Evolutionary conservation across 1,139 yeast genomes (phyloP).

Genomic region (Nakaseomyces bracarensis): DNA sequence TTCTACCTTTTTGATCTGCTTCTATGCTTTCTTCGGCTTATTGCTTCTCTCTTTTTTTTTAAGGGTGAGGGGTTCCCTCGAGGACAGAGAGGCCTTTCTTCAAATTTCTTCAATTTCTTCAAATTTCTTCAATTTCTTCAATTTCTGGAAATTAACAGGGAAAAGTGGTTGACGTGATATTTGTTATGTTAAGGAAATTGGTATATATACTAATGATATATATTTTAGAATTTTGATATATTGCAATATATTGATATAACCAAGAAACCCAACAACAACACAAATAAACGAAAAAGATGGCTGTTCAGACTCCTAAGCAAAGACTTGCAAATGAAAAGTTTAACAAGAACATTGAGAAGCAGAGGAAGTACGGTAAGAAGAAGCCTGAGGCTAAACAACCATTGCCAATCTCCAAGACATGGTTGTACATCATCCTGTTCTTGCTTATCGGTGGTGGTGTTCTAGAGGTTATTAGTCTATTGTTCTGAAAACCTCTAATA

Average conservation of each 20-base stretch:
- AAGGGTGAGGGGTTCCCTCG: no score
- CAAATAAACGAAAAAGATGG: constrained; percentile 21
- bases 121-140: no score
- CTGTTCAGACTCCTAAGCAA: constrained; percentile 70
- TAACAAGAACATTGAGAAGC: constrained; percentile 60
- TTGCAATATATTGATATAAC: background rate
- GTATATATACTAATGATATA: no score
- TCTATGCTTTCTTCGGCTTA: no score
- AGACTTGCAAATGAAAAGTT: constrained; percentile 76
- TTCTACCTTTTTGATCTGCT: no score
- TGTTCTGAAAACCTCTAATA: constrained; percentile 6
- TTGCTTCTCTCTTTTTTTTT: no score
- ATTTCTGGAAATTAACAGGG: no score
- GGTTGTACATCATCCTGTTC: constrained; percentile 47
- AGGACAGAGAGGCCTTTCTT: no score
- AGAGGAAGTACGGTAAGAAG: constrained; percentile 58
- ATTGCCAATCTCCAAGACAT: constrained; percentile 41
- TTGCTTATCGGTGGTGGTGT: constrained; percentile 78
- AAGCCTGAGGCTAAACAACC: constrained; percentile 41
- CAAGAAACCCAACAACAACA: background rate
- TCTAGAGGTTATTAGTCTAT: constrained; percentile 49
- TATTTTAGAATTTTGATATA: background rate
- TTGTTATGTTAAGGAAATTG: no score
- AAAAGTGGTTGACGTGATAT: no score
- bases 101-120: no score